Evolutionary conservation across 805 yeast species (phyloP).

Genomic region (Teunomyces kruisii): DNA sequence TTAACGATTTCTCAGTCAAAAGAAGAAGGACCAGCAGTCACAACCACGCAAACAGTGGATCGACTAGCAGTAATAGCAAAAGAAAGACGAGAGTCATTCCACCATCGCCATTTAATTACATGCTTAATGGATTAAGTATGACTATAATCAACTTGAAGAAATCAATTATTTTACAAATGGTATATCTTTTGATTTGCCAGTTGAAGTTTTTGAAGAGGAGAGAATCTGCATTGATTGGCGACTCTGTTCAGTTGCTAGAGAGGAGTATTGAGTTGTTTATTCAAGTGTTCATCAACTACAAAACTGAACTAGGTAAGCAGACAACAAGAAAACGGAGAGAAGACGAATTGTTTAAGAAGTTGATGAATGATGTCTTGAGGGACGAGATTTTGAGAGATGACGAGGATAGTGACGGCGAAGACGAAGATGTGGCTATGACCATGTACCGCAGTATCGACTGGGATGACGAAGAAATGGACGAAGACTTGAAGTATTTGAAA

Average conservation of each 20-base stretch:
- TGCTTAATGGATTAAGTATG: slow-evolving; percentile 43
- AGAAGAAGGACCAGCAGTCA: slow-evolving; percentile 21
- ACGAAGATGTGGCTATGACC: slow-evolving; percentile 24
- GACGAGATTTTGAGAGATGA: slow-evolving; percentile 37
- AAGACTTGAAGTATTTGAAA: slow-evolving; percentile 44
- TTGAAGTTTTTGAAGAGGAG: slow-evolving; percentile 33
- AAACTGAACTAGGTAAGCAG: slow-evolving; percentile 20
- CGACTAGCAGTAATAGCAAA: slow-evolving; percentile 9
- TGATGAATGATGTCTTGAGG: slow-evolving; percentile 35
- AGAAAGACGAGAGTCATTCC: slow-evolving; percentile 30
- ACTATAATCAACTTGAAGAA: slow-evolving; percentile 45
- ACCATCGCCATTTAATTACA: slow-evolving; percentile 38
- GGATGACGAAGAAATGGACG: slow-evolving; percentile 50
- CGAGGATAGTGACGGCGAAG: slow-evolving; percentile 24
- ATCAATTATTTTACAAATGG: slow-evolving; percentile 42
- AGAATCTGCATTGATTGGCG: slow-evolving; percentile 15
- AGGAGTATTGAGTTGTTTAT: slow-evolving; percentile 33
- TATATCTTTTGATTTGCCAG: slow-evolving; percentile 41
- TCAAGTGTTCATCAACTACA: slow-evolving; percentile 39
- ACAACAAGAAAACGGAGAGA: slow-evolving; percentile 26
- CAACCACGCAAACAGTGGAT: slow-evolving; percentile 1
- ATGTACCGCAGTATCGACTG: slow-evolving; percentile 37
- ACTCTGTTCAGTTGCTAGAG: slow-evolving; percentile 20
- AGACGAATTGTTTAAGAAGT: slow-evolving; percentile 35
- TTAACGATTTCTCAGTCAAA: slow-evolving; percentile 43